Conservation (phyloP, 768 basidiomycete species). For the Auricularia cornea region DNA sequence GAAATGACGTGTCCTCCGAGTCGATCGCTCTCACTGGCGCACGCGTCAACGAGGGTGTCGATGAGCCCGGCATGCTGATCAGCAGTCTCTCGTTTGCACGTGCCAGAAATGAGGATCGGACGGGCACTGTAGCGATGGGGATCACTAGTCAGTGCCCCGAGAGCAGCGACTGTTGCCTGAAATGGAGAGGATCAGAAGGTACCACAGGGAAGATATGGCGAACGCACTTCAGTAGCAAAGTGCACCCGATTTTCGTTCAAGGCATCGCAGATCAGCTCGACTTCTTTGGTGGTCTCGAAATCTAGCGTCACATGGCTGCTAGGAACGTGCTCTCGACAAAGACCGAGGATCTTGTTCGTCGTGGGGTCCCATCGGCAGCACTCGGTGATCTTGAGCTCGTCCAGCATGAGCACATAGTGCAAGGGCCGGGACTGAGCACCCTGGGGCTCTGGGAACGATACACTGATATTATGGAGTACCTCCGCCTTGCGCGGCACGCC, state of each 20-base stretch:
- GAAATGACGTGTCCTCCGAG: neutral
- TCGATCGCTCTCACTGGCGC: neutral
- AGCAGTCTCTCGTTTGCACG: conserved; percentile 20
- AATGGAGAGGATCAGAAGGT: no score
- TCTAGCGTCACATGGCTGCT: conserved; percentile 7
- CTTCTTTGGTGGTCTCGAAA: conserved; percentile 10
- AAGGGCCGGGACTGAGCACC: no score
- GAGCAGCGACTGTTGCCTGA: conserved; percentile 22
- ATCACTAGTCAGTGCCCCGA: conserved; percentile 15
- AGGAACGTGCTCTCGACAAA: conserved; percentile 20
- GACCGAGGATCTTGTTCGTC: conserved; percentile 15
- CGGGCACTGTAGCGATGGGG: conserved; percentile 17
- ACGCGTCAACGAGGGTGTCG: conserved; percentile 11
- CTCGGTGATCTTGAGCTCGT: conserved; percentile 15
- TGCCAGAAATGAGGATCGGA: conserved; percentile 17
- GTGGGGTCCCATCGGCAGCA: conserved; percentile 15
- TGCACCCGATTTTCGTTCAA: conserved; percentile 5
- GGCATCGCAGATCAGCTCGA: neutral
- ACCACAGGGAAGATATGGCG: no score
- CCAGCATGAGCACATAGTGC: conserved; percentile 14
- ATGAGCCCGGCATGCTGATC: conserved; percentile 15
- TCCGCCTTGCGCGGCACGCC: neutral
- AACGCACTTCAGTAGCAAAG: conserved; percentile 8
- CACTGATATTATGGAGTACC: neutral
- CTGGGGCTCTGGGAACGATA: neutral